phyloP scores from a whole-genome alignment of 176 grass and related monocot genomes.

The Cenchrus americanus region DNA sequence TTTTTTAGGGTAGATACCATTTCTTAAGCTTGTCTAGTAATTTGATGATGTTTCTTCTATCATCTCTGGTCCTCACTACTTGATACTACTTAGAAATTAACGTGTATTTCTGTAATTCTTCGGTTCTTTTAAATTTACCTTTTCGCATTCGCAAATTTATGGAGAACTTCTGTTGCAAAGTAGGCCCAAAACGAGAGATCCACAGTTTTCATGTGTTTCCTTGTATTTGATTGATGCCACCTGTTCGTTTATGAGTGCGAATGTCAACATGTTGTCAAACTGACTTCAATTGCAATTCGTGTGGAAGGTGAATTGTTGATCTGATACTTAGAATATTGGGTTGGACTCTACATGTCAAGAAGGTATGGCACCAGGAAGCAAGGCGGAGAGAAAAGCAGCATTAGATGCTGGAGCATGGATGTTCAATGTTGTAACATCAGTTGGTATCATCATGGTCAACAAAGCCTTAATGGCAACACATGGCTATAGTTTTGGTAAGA shows the following conservation, averaged over 20 bases:
- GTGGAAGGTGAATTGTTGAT: background rate
- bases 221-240: background rate
- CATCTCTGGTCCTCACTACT: too few species aligned
- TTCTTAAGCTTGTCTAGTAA: too few species aligned
- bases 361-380: constrained; percentile 62
- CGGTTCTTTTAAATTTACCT: background rate
- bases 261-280: background rate
- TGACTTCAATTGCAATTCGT: constrained; percentile 3
- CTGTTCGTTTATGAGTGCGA: background rate
- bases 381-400: constrained; percentile 63
- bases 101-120: background rate
- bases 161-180: background rate
- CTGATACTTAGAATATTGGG: background rate
- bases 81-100: too few species aligned
- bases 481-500: constrained; percentile 68
- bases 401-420: constrained; percentile 72
- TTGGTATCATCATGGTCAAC: constrained; percentile 82
- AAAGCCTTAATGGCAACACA: constrained; percentile 73
- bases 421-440: constrained; percentile 77
- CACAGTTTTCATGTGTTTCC: background rate
- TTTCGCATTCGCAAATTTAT: background rate
- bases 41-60: too few species aligned
- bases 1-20: too few species aligned
- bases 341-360: constrained; percentile 31
- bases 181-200: background rate